phyloP scores from a whole-genome alignment of 2,329 filamentous ascomycete genomes.

The Neofusicoccum ribis region DNA sequence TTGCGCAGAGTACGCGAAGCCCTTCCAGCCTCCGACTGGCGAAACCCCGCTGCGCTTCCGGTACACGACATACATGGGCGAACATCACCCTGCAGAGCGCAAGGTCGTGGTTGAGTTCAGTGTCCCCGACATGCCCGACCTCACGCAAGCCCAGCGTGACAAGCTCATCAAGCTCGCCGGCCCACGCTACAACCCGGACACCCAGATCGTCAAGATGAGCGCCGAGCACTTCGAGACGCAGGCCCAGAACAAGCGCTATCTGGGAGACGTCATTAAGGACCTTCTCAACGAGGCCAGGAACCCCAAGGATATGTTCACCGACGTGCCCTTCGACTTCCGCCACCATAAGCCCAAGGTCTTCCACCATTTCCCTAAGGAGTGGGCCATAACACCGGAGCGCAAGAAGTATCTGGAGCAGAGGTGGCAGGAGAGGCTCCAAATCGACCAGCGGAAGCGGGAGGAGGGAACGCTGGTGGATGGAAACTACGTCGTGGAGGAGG shows the following conservation, averaged over 20 bases:
- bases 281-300: constrained; percentile 76
- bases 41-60: constrained; percentile 83
- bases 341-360: constrained; percentile 72
- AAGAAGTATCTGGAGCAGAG: constrained; percentile 63
- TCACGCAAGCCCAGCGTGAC: constrained; percentile 66
- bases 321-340: constrained; percentile 84
- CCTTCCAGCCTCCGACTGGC: constrained; percentile 70
- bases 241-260: constrained; percentile 95
- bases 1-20: constrained; percentile 72
- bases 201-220: constrained; percentile 81
- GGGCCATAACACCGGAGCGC: constrained; percentile 75
- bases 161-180: constrained; percentile 90
- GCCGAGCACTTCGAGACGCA: constrained; percentile 85
- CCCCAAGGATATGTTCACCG: constrained; percentile 76
- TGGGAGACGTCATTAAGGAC: constrained; percentile 73
- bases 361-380: constrained; percentile 75
- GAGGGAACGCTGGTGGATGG: constrained; percentile 59
- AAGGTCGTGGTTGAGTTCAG: constrained; percentile 95
- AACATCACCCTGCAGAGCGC: constrained; percentile 83
- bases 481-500: constrained; percentile 38
- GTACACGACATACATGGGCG: constrained; percentile 95
- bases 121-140: constrained; percentile 65
- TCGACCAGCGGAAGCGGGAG: constrained; percentile 57
- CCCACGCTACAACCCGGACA: constrained; percentile 82
- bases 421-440: constrained; percentile 53